Evolutionary conservation across 2,329 filamentous ascomycete species (phyloP).

Genomic region (Coniella vitis): DNA sequence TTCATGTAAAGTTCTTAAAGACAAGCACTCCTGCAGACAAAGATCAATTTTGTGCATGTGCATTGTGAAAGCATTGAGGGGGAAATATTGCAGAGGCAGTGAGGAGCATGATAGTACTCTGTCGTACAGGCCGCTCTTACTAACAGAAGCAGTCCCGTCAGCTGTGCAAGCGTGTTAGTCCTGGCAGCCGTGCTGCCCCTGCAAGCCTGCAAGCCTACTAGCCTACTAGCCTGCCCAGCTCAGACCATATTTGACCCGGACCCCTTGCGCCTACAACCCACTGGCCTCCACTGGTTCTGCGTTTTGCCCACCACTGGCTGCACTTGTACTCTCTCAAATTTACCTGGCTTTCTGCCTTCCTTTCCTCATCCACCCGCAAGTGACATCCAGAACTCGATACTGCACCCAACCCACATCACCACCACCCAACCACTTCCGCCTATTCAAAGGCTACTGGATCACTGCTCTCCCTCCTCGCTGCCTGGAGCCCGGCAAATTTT

Average conservation of each 20-base stretch:
- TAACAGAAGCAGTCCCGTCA: too few species aligned
- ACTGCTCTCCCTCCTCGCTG: slow-evolving; percentile 22
- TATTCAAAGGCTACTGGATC: slow-evolving; percentile 5
- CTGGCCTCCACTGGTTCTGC: slow-evolving; percentile 6
- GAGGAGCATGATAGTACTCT: too few species aligned
- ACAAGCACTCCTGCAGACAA: too few species aligned
- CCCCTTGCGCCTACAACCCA: neutral
- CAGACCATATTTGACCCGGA: slow-evolving; percentile 8
- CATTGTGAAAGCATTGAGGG: too few species aligned
- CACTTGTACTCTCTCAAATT: slow-evolving; percentile 14
- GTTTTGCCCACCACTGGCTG: slow-evolving; percentile 13
- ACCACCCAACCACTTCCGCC: slow-evolving; percentile 5
- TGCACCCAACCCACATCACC: slow-evolving; percentile 18
- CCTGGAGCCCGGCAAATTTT: slow-evolving; percentile 34
- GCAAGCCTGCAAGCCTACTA: too few species aligned
- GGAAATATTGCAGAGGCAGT: too few species aligned
- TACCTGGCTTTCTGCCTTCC: slow-evolving; percentile 14
- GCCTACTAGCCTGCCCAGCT: neutral
- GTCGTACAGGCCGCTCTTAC: too few species aligned
- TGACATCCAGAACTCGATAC: slow-evolving; percentile 21
- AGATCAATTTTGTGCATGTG: too few species aligned
- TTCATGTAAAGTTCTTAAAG: too few species aligned
- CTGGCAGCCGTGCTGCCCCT: neutral
- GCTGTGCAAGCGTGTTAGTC: neutral
- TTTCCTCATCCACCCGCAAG: slow-evolving; percentile 26